Evolutionary conservation across 1,284 basidiomycete genomes (phyloP).

Genomic region (Hypsizygus ulmarius): DNA sequence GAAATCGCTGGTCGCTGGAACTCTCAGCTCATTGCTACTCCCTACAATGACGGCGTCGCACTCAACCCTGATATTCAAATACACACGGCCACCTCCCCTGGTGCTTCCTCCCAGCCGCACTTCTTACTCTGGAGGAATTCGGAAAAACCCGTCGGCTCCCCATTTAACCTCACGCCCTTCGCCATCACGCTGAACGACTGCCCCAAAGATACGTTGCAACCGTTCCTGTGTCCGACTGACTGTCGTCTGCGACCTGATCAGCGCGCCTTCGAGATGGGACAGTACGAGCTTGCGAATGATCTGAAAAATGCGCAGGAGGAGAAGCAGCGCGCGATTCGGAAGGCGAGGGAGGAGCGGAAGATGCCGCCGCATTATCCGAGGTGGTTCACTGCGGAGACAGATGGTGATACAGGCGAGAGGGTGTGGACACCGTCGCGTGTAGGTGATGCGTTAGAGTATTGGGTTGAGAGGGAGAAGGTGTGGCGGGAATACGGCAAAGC

Average conservation of each 20-base stretch:
- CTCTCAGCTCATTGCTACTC: constrained; percentile 87
- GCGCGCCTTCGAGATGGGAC: constrained; percentile 91
- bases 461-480: constrained; percentile 74
- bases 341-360: constrained; percentile 75
- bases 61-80: constrained; percentile 75
- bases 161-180: constrained; percentile 95
- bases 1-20: constrained; percentile 98
- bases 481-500: constrained; percentile 35
- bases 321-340: constrained; percentile 77
- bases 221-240: constrained; percentile 87
- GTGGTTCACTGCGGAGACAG: constrained; percentile 78
- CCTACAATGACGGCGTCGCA: constrained; percentile 52
- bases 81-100: constrained; percentile 45
- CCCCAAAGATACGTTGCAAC: constrained; percentile 62
- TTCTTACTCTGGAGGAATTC: constrained; percentile 94
- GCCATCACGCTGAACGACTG: constrained; percentile 90
- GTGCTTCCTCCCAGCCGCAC: constrained; percentile 57
- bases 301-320: constrained; percentile 90
- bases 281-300: constrained; percentile 87
- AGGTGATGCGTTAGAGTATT: constrained; percentile 71
- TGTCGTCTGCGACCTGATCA: constrained; percentile 94
- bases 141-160: constrained; percentile 71
- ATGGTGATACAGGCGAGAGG: constrained; percentile 83
- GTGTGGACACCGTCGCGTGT: constrained; percentile 74
- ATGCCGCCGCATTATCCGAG: constrained; percentile 75